Conservation (phyloP, 2,329 filamentous ascomycete genomes). For the Corinectria fuckeliana region DNA sequence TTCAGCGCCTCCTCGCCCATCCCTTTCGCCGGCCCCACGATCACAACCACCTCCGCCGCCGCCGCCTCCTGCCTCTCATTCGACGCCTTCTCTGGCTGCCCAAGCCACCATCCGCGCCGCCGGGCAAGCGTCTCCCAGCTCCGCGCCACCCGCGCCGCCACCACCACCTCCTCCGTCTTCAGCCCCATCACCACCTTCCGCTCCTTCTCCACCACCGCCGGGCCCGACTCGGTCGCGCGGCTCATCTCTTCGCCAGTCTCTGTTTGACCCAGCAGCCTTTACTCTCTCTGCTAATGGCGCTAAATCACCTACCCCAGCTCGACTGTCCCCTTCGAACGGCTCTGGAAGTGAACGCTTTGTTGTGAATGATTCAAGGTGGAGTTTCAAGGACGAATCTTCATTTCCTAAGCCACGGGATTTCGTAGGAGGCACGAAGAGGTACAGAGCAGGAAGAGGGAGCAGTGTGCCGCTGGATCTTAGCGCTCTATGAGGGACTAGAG, state of each 20-base stretch:
- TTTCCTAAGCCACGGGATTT: slow-evolving; percentile 88
- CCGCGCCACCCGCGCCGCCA: slow-evolving; percentile 47
- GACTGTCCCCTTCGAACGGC: slow-evolving; percentile 42
- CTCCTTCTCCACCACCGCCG: slow-evolving; percentile 49
- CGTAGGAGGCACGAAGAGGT: slow-evolving; percentile 74
- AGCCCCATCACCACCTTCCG: slow-evolving; percentile 49
- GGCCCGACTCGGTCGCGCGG: slow-evolving; percentile 49
- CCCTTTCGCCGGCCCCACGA: slow-evolving; percentile 43
- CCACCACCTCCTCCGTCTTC: slow-evolving; percentile 46
- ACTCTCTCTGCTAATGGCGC: slow-evolving; percentile 72
- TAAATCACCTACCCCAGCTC: slow-evolving; percentile 56
- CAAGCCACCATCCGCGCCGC: slow-evolving; percentile 54
- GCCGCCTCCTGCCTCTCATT: slow-evolving; percentile 33
- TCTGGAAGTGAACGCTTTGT: slow-evolving; percentile 51
- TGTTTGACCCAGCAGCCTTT: slow-evolving; percentile 79
- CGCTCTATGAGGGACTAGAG: slow-evolving; percentile 49
- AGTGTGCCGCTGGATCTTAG: slow-evolving; percentile 90
- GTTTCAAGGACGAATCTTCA: slow-evolving; percentile 81
- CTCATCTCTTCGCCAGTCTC: slow-evolving; percentile 61
- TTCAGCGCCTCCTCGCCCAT: slow-evolving; percentile 48
- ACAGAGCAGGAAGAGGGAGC: slow-evolving; percentile 89
- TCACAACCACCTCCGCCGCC: slow-evolving; percentile 43
- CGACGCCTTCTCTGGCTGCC: slow-evolving; percentile 49
- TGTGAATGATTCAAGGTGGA: slow-evolving; percentile 83
- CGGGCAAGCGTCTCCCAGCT: slow-evolving; percentile 47